Percentiles rank a stretch among this genome's conserved stretches.
Evolutionary conservation across 176 grass and related monocot genomes (phyloP).

Genomic region (Typha latifolia): DNA sequence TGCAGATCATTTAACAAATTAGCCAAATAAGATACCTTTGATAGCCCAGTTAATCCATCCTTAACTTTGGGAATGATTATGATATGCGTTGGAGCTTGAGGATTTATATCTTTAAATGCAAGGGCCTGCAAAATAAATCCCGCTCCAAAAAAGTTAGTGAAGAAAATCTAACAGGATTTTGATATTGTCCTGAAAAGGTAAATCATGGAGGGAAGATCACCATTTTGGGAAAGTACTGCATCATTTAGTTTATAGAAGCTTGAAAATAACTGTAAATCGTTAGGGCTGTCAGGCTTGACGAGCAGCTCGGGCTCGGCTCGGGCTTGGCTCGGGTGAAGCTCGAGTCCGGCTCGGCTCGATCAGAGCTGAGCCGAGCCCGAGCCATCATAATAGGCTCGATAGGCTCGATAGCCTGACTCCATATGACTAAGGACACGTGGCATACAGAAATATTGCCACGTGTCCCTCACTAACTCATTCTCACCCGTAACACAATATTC

Average conservation of each 20-base stretch:
- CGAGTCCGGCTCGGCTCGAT: too few species aligned
- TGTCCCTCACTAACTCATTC: too few species aligned
- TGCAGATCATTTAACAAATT: neutral
- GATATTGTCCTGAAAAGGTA: neutral
- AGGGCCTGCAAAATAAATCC: slow-evolving; percentile 41
- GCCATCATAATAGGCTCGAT: too few species aligned
- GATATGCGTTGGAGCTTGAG: slow-evolving; percentile 72
- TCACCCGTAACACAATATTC: too few species aligned
- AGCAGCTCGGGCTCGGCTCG: too few species aligned
- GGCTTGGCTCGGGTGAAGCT: too few species aligned
- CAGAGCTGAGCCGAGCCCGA: too few species aligned
- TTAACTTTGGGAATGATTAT: slow-evolving; percentile 80
- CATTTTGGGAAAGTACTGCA: neutral
- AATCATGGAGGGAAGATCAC: neutral
- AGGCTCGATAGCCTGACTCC: too few species aligned
- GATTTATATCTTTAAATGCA: slow-evolving; percentile 89
- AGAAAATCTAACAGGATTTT: neutral
- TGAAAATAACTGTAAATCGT: neutral
- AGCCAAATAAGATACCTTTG: slow-evolving; percentile 43
- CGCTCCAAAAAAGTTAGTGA: neutral
- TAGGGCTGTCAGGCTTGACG: too few species aligned
- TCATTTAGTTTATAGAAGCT: neutral
- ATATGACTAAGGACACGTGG: too few species aligned
- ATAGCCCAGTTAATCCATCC: slow-evolving; percentile 81
- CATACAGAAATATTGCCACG: too few species aligned